A percentile compares a stretch with the other conserved stretches of the same genome.
These are phyloP conservation scores for Beauveria rudraprayagi DNA, from an alignment of 2,329 filamentous ascomycete genomes.

Conservation along the genomic window DNA sequence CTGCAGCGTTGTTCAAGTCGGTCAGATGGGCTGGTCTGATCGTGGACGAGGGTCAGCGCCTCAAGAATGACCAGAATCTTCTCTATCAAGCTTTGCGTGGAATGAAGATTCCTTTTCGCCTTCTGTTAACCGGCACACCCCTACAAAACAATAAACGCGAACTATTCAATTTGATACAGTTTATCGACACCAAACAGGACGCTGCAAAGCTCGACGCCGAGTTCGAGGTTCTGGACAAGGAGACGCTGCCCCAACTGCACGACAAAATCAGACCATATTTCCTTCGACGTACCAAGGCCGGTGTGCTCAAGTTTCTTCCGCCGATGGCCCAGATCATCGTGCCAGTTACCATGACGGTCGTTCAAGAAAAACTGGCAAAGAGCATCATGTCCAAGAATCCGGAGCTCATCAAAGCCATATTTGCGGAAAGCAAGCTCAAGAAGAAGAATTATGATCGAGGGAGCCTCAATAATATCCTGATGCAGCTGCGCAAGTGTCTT, in stretches of 20 bases:
- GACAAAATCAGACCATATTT: conserved; percentile 70
- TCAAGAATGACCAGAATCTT: conserved; percentile 85
- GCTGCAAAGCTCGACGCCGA: conserved; percentile 67
- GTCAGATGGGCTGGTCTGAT: conserved; percentile 83
- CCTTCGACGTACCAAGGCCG: conserved; percentile 72
- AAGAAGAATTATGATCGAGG: conserved; percentile 59
- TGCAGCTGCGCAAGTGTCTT: conserved; percentile 89
- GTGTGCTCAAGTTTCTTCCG: conserved; percentile 85
- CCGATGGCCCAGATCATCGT: conserved; percentile 93
- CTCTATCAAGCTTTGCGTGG: conserved; percentile 68
- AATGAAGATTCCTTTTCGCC: conserved; percentile 72
- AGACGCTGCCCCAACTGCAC: conserved; percentile 75
- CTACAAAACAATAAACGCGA: conserved; percentile 94
- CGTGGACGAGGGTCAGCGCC: conserved; percentile 87
- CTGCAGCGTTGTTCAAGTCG: conserved; percentile 54
- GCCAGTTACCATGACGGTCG: conserved; percentile 85
- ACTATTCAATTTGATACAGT: conserved; percentile 93
- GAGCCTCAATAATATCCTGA: conserved; percentile 85
- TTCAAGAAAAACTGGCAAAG: conserved; percentile 92
- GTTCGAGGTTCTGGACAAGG: conserved; percentile 70
- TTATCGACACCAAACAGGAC: conserved; percentile 65
- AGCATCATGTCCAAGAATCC: conserved; percentile 89
- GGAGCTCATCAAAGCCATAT: conserved; percentile 78
- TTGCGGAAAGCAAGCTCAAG: conserved; percentile 60
- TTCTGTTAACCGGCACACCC: conserved; percentile 85